A percentile compares a stretch with the other conserved stretches of the same genome.
Evolutionary conservation across 2,329 filamentous ascomycete genomes (phyloP).

Genomic region (Fusarium nurragi): DNA sequence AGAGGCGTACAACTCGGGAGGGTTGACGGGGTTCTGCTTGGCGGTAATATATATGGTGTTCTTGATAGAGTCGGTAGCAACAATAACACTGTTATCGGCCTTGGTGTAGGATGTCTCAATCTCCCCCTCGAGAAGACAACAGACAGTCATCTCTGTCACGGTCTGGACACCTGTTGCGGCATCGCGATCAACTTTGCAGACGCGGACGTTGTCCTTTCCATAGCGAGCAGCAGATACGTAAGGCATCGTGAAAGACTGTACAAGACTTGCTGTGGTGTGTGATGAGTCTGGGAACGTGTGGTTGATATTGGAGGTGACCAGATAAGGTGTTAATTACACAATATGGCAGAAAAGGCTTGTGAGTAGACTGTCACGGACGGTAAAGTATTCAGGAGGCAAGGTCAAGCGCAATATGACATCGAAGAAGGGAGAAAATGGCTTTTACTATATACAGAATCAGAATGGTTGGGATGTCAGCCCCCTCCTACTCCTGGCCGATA

Average conservation of each 20-base stretch:
- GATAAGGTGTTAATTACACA: conserved; percentile 10
- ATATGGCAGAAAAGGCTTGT: background rate
- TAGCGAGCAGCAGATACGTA: conserved; percentile 74
- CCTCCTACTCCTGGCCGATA: conserved; percentile 7
- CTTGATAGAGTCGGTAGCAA: conserved; percentile 98
- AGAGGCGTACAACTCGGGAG: conserved; percentile 90
- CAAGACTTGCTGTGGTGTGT: conserved; percentile 1
- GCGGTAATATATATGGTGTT: conserved; percentile 96
- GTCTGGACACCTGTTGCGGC: conserved; percentile 79
- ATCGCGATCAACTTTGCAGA: conserved; percentile 93
- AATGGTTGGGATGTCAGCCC: conserved; percentile 34
- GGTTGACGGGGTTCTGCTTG: conserved; percentile 90
- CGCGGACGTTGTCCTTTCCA: conserved; percentile 97
- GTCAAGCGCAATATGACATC: background rate
- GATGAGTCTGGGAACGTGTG: conserved; percentile 6
- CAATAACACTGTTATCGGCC: conserved; percentile 93
- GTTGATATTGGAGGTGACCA: conserved; percentile 9
- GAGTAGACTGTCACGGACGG: background rate
- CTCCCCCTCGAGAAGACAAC: conserved; percentile 89
- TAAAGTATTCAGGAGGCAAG: background rate
- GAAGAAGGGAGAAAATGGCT: conserved; percentile 14
- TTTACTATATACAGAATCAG: conserved; percentile 35
- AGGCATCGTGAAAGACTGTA: conserved; percentile 56
- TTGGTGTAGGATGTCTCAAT: conserved; percentile 90
- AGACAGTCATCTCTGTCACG: conserved; percentile 94